Base-by-base conservation (phyloP, 2,329 filamentous ascomycete genomes). In the Chalaropsis ovoidea region DNA sequence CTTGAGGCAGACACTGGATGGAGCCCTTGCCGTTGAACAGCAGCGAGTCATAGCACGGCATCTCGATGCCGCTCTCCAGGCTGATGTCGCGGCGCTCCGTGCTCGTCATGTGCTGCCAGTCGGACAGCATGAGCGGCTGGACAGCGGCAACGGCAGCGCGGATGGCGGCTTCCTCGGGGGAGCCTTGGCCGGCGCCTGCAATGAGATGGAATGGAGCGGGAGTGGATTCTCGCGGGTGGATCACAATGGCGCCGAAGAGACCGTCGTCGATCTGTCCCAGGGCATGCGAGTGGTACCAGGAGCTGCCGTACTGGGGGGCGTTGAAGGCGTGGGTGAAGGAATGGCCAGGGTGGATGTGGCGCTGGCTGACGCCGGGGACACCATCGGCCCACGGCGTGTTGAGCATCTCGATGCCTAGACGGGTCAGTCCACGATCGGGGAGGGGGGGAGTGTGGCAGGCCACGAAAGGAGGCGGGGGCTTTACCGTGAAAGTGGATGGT, bases 1-100 rank as follows among this genome's bases (percentile, higher is more conserved):
- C 75, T 5, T 74, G 72, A 0, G 76, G 71, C 49, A 80, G 75
- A 70, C 84, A 86, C 61, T 79, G 73, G 0, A 83, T 79, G 0
- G 76, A 75, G 2, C 83, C 83, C 69, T 84, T 82, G 27, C 85
- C 85, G 67, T 87, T 86, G 62, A 87, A 76, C 11, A 87, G 73
- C 15, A 87, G 74, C 0, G 82, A 79, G 70, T 86, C 84, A 68
- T 82, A 82, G 74, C 85, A 87, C 0, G 77, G 75, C 24, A 76
- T 76, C 65, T 83, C 80, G 8, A 82, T 73, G 3, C 76, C 76
- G 0, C 80, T 74, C 0, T 72, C 75, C 0, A 75, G 42, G 2
- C 79, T 76, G 17, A 80, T 75, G 3, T 79, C 74, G 74, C 73
- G 76, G 60, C 74, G 76, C 49, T 81, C 73, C 2, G 76, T 71